Evolutionary conservation across 2,329 filamentous ascomycete genomes (phyloP), one percentile per base, ranked within the genome.

Genomic region (Hymenoscyphus linearis): DNA sequence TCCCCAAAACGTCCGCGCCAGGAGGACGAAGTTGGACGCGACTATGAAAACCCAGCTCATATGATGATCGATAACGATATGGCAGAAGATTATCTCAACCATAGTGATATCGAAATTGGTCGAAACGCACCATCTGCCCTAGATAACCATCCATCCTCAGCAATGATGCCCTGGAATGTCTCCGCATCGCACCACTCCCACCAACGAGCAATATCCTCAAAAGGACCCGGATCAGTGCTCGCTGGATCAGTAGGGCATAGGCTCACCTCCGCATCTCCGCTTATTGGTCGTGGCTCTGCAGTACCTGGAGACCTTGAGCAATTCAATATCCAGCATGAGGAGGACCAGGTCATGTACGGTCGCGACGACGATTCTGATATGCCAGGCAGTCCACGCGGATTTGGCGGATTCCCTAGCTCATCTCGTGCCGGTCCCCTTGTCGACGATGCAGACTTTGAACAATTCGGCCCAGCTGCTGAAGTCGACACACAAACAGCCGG

Each of bases 151-250:
- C 82, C 83, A 31, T 83, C 84, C 26, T 84, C 82, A 4, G 76
- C 81, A n/a, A 35, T 63, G 47, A 85, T 89, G 80, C 87, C 87
- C 12, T 90, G 87, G 87, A 89, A 89, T 65, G 75, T 82, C 52
- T 83, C 79, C 7, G 79, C 81, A 3, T 85, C 83, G 2, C 69
- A 80, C 4, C 77, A 80, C 58, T 80, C 80, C 58, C 85, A 83
- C 52, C 68, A 69, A 52, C 44, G 77, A 58, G 68, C 16, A 59
- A 69, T 74, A 16, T 75, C 77, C 60, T 75, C 78, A 44, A 54
- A 57, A 47, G 62, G 63, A 12, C 67, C 54, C n/a, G 60, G 62
- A 59, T 63, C 64, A 18, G n/a, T 61, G 16, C 18, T 64, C 13
- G 36, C 58, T 4, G 60, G 62, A 12, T 58, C 59, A 31, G 27